A percentile compares a stretch with the other conserved stretches of the same genome.
These are phyloP conservation scores for Domatiomyces globalis DNA, from an alignment of 2,329 filamentous ascomycete species.

Conservation along the genomic window DNA sequence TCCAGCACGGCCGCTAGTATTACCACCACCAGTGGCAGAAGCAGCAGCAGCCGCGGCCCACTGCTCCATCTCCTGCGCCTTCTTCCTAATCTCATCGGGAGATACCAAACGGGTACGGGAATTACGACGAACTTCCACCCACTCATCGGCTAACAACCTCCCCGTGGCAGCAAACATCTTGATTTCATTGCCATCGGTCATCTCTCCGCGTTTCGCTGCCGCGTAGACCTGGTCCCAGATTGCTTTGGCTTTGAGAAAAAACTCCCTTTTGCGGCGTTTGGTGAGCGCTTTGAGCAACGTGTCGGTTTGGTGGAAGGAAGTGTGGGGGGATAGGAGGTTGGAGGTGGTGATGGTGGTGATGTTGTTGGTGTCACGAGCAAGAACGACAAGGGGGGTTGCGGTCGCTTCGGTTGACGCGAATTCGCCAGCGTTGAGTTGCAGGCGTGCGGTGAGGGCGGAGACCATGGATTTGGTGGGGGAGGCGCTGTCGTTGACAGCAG, in stretches of 20 bases:
- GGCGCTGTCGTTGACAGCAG: background rate
- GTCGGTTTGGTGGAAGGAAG: background rate
- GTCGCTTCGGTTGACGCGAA: background rate
- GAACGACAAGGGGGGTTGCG: background rate
- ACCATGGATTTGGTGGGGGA: background rate
- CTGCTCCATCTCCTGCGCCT: background rate
- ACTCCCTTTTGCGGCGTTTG: background rate
- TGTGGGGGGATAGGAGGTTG: background rate
- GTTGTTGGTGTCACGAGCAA: background rate
- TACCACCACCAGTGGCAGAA: too few relatives aligned
- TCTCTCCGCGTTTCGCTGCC: background rate
- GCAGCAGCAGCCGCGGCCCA: background rate
- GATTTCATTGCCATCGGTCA: background rate
- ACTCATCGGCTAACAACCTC: background rate
- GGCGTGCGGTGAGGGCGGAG: background rate
- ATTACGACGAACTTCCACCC: background rate
- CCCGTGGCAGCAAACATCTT: background rate
- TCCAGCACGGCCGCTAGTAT: too few relatives aligned
- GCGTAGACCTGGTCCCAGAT: background rate
- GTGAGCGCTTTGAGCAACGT: background rate
- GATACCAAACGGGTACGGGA: background rate
- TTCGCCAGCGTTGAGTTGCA: background rate
- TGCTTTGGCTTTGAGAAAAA: background rate
- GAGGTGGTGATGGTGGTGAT: background rate
- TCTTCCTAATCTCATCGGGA: background rate